Conservation (phyloP, 768 basidiomycete species). For the Lanmaoa rubissima region DNA sequence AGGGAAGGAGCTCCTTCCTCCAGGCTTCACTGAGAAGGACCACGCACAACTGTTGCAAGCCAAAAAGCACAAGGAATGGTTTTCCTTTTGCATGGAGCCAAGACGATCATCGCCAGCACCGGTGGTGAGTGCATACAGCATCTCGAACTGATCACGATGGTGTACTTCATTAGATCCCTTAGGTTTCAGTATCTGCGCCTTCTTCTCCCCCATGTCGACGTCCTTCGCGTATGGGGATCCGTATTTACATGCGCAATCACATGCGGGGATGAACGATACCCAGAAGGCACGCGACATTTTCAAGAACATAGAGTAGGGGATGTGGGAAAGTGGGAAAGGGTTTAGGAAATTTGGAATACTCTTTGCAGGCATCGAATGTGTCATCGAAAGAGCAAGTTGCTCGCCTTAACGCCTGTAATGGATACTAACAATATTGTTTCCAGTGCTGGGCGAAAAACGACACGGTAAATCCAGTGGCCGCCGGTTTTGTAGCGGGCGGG, state of each 20-base stretch:
- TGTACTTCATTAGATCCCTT: neutral
- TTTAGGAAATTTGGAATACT: slow-evolving; percentile 93
- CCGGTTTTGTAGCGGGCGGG: slow-evolving; percentile 89
- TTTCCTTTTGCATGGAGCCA: slow-evolving; percentile 70
- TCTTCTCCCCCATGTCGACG: slow-evolving; percentile 95
- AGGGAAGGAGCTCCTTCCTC: slow-evolving; percentile 87
- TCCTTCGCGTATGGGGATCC: slow-evolving; percentile 97
- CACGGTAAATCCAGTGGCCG: slow-evolving; percentile 84
- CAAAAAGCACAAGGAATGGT: slow-evolving; percentile 76
- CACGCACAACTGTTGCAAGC: slow-evolving; percentile 59
- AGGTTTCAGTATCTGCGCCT: slow-evolving; percentile 92
- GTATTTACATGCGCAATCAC: slow-evolving; percentile 61
- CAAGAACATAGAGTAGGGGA: slow-evolving; percentile 91
- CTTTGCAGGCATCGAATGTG: slow-evolving; percentile 94
- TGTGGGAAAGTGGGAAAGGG: slow-evolving; percentile 87
- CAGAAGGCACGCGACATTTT: slow-evolving; percentile 90
- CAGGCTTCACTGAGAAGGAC: slow-evolving; percentile 84
- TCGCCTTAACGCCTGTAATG: neutral
- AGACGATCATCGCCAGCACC: slow-evolving; percentile 77
- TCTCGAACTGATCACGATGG: neutral
- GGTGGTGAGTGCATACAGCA: slow-evolving; percentile 74
- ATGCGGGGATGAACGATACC: slow-evolving; percentile 53
- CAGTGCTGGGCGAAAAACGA: slow-evolving; percentile 98
- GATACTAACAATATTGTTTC: neutral
- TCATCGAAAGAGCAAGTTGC: slow-evolving; percentile 83